Conservation (phyloP, 495 filamentous ascomycete species). For the Mytilinidion resinicola region DNA sequence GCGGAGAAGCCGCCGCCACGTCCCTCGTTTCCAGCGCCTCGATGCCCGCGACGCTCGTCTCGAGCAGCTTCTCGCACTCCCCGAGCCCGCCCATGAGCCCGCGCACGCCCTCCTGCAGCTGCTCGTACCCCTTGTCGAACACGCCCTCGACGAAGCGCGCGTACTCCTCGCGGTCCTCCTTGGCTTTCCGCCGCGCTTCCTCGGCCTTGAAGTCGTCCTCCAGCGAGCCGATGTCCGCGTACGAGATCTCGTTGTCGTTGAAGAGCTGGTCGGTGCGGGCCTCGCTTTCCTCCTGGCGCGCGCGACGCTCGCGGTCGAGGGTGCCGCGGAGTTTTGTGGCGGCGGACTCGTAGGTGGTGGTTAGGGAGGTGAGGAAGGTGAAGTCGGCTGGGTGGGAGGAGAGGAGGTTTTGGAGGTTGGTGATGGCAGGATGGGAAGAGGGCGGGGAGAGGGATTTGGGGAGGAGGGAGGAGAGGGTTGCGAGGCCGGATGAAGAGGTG, state of each 20-base stretch:
- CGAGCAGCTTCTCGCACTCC: conserved; percentile 15
- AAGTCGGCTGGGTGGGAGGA: conserved; percentile 36
- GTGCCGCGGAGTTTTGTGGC: conserved; percentile 40
- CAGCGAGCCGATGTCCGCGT: conserved; percentile 55
- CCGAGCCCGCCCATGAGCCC: conserved; percentile 48
- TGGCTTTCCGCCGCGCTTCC: conserved; percentile 48
- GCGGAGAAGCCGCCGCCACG: neutral
- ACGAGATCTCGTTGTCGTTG: conserved; percentile 54
- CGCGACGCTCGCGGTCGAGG: conserved; percentile 44
- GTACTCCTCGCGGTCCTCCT: conserved; percentile 52
- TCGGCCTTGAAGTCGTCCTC: conserved; percentile 54
- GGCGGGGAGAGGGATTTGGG: conserved; percentile 1
- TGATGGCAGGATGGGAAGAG: conserved; percentile 2
- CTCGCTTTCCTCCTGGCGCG: conserved; percentile 51
- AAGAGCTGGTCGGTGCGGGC: conserved; percentile 50
- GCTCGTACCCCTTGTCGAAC: conserved; percentile 47
- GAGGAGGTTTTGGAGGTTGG: conserved; percentile 3
- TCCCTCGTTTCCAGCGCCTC: conserved; percentile 6
- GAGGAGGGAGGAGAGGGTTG: conserved; percentile 8
- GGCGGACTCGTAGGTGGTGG: conserved; percentile 43
- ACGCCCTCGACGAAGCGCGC: conserved; percentile 47
- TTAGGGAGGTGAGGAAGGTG: conserved; percentile 43
- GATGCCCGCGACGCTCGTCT: conserved; percentile 9
- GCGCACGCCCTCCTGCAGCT: conserved; percentile 48
- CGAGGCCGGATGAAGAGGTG: neutral